Evolutionary conservation across 805 yeast genomes (phyloP).

Genomic region (Metschnikowia matae): DNA sequence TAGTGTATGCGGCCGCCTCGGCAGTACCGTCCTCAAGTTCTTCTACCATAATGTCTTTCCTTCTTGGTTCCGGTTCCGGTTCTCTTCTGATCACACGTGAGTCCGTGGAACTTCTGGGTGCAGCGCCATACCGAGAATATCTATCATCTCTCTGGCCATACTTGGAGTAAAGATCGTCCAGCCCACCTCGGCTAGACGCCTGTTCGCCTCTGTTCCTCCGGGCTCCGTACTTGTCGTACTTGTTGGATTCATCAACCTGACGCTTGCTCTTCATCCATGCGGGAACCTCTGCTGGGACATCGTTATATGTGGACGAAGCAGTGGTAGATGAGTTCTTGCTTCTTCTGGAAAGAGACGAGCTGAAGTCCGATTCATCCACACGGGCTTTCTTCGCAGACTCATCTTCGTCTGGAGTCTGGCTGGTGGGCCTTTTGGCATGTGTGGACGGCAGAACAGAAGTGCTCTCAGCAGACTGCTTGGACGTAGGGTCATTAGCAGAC

Average conservation of each 20-base stretch:
- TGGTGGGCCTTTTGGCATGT: not conserved
- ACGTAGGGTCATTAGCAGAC: not conserved
- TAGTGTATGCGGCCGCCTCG: conserved; percentile 16
- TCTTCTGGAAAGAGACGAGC: conserved; percentile 14
- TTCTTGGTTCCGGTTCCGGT: conserved; percentile 13
- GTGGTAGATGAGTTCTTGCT: conserved; percentile 1
- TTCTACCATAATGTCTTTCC: conserved; percentile 7
- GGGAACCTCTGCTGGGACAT: conserved; percentile 24
- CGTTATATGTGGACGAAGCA: conserved; percentile 25
- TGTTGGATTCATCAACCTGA: conserved; percentile 21
- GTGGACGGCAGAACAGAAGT: not conserved
- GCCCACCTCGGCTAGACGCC: not conserved
- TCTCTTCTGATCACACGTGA: conserved; percentile 16
- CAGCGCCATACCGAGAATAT: conserved; percentile 18
- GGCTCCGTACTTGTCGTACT: conserved; percentile 39
- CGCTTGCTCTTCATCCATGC: conserved; percentile 36
- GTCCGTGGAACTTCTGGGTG: conserved; percentile 7
- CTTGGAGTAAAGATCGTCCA: not conserved
- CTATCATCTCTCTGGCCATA: conserved; percentile 8
- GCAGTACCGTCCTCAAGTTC: conserved; percentile 7
- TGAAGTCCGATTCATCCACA: conserved; percentile 11
- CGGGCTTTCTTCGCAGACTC: not conserved
- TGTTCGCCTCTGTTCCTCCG: conserved; percentile 7
- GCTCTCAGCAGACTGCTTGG: not conserved
- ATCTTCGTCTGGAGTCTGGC: not conserved